Conservation (phyloP, 2,329 filamentous ascomycete species). For the Verruconis gallopava region DNA sequence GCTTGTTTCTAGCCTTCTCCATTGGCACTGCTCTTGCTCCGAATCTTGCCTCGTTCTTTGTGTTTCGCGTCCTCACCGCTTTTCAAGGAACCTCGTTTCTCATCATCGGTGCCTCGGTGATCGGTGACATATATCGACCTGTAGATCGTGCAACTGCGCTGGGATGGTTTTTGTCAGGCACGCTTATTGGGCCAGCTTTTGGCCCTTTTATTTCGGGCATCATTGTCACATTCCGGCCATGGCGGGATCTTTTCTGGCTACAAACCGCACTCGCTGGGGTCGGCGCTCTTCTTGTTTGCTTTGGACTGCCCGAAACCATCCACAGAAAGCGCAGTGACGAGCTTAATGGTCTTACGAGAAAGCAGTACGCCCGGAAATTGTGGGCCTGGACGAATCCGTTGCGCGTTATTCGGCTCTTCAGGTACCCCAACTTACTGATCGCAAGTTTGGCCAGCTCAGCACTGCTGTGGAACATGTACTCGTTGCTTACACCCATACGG, state of each 20-base stretch:
- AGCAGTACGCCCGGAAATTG: constrained; percentile 40
- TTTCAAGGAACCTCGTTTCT: constrained; percentile 66
- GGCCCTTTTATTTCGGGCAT: constrained; percentile 62
- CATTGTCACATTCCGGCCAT: constrained; percentile 60
- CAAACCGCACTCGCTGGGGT: constrained; percentile 55
- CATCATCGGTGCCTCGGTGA: constrained; percentile 55
- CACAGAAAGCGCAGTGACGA: constrained; percentile 50
- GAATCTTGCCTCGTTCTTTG: constrained; percentile 56
- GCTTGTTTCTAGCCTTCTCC: constrained; percentile 54
- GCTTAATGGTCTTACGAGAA: constrained; percentile 36
- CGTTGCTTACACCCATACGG: constrained; percentile 46
- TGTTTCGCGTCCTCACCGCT: constrained; percentile 61
- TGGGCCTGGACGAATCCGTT: constrained; percentile 54
- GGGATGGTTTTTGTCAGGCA: constrained; percentile 60
- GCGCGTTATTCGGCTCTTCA: constrained; percentile 49
- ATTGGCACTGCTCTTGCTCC: constrained; percentile 60
- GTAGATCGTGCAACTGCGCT: constrained; percentile 57
- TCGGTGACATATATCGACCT: constrained; percentile 43
- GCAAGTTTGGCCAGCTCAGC: constrained; percentile 41
- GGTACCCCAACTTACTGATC: constrained; percentile 55
- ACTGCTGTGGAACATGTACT: constrained; percentile 67
- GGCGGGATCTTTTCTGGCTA: constrained; percentile 68
- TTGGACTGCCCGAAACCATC: constrained; percentile 61
- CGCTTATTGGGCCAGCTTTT: constrained; percentile 57
- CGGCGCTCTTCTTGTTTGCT: constrained; percentile 46